Evolutionary conservation across 2,329 filamentous ascomycete genomes (phyloP).

Genomic region (Epichloe uncinata): DNA sequence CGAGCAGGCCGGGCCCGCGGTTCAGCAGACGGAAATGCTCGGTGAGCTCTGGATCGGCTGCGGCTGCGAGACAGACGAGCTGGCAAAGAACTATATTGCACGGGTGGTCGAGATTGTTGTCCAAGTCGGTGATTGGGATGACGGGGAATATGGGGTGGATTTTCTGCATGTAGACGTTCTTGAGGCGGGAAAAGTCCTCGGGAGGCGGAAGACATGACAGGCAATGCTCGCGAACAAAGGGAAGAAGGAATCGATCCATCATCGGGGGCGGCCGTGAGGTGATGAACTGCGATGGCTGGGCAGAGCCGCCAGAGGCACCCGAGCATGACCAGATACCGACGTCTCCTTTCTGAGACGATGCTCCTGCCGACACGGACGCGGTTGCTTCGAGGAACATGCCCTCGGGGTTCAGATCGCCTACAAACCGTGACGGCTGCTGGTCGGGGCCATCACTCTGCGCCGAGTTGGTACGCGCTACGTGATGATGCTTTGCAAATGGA

Average conservation of each 20-base stretch:
- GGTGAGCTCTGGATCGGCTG: constrained; percentile 32
- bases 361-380: constrained; percentile 18
- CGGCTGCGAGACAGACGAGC: constrained; percentile 41
- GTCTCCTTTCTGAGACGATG: constrained; percentile 34
- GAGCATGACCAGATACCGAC: constrained; percentile 42
- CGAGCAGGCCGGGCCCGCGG: constrained; percentile 24
- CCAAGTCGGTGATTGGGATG: constrained; percentile 26
- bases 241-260: constrained; percentile 27
- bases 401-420: constrained; percentile 47
- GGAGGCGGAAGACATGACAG: constrained; percentile 34
- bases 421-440: constrained; percentile 31
- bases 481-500: neutral
- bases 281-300: constrained; percentile 23
- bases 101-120: constrained; percentile 18
- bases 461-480: neutral
- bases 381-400: constrained; percentile 45
- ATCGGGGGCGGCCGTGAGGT: constrained; percentile 23
- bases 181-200: constrained; percentile 31
- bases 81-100: constrained; percentile 35
- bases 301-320: constrained; percentile 10
- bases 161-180: constrained; percentile 34
- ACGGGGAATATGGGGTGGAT: constrained; percentile 43
- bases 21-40: constrained; percentile 31
- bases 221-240: constrained; percentile 32
- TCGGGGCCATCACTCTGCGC: neutral